phyloP scores from a whole-genome alignment of 352 stramenopile species.

The Elongisporangium anandrum region DNA sequence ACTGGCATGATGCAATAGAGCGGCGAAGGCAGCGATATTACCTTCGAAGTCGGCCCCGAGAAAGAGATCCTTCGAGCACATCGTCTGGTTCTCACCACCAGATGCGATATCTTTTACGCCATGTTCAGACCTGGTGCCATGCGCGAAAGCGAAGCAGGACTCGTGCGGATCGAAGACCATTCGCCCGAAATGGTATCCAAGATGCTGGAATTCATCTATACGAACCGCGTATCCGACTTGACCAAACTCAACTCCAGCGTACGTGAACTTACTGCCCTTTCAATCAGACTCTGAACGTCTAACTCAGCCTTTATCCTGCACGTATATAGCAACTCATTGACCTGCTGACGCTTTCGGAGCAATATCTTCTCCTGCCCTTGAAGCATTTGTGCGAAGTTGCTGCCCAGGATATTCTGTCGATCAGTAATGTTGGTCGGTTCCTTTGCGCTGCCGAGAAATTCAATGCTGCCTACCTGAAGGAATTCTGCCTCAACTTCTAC shows the following conservation, averaged over 20 bases:
- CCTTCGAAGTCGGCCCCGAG: conserved; percentile 63
- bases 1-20: conserved; percentile 24
- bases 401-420: conserved; percentile 59
- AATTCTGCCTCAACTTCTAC: conserved; percentile 79
- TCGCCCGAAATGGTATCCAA: conserved; percentile 81
- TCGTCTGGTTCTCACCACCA: conserved; percentile 69
- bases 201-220: conserved; percentile 93
- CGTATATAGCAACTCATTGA: conserved; percentile 76
- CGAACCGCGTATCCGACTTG: conserved; percentile 83
- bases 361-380: conserved; percentile 72
- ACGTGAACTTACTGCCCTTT: conserved; percentile 8
- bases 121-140: conserved; percentile 87
- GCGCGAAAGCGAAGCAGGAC: conserved; percentile 74
- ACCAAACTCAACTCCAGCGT: conserved; percentile 68
- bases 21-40: conserved; percentile 61
- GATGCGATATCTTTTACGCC: conserved; percentile 87
- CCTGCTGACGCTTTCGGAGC: conserved; percentile 71
- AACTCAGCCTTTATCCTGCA: conserved; percentile 3
- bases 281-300: not conserved
- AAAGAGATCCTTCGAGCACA: conserved; percentile 61
- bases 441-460: conserved; percentile 80
- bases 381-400: conserved; percentile 79
- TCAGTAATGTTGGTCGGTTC: conserved; percentile 75
- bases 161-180: conserved; percentile 83
- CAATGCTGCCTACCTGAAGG: conserved; percentile 79